These are phyloP conservation scores for Salix udensis DNA, from an alignment of 345 rosid species.

Conservation along the genomic window DNA sequence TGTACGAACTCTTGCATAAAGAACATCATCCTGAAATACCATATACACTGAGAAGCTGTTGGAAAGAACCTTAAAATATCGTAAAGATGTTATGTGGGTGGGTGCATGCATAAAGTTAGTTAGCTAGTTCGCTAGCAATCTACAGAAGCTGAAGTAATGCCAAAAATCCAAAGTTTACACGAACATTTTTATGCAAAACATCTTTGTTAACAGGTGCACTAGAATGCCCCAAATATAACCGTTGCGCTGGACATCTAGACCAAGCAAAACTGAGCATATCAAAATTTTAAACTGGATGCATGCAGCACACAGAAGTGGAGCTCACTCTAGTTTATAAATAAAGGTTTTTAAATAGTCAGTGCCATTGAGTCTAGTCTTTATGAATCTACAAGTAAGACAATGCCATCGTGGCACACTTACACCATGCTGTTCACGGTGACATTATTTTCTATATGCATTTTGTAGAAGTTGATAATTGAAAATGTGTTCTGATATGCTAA, in stretches of 20 bases:
- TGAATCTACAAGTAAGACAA: background rate
- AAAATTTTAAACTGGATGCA: background rate
- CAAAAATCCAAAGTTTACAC: background rate
- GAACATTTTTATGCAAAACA: background rate
- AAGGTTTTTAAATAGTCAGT: background rate
- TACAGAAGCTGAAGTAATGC: background rate
- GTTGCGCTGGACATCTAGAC: background rate
- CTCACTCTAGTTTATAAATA: background rate
- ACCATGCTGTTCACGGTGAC: background rate
- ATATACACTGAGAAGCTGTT: conserved; percentile 5
- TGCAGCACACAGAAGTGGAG: background rate
- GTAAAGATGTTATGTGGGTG: background rate
- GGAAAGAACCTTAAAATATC: background rate
- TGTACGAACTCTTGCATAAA: conserved; percentile 93
- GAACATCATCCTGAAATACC: conserved; percentile 77
- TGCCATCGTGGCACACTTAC: too few species aligned
- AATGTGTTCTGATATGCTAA: background rate
- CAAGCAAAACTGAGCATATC: background rate
- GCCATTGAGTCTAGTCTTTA: background rate
- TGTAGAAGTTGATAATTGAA: background rate
- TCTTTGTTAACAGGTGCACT: background rate
- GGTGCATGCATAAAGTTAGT: background rate
- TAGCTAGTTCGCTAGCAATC: background rate
- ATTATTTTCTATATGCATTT: background rate
- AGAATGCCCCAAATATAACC: background rate